Evolutionary conservation across 257 asterid genomes (phyloP).

Genomic region (Nyctanthes arbortristis): DNA sequence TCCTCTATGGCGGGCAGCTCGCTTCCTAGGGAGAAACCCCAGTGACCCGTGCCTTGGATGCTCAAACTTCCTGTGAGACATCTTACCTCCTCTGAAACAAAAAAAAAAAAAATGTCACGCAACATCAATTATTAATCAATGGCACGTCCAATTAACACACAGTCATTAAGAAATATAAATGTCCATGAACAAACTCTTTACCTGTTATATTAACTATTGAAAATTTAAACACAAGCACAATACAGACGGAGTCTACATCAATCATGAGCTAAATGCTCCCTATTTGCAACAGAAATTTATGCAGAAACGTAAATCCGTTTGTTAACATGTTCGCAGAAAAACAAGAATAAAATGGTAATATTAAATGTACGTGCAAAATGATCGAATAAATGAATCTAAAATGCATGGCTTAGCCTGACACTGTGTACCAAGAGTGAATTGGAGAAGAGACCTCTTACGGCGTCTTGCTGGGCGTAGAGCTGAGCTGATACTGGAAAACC

Average conservation of each 20-base stretch:
- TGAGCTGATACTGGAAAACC: neutral
- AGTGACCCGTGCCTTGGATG: conserved; percentile 74
- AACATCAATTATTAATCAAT: neutral
- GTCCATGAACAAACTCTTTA: neutral
- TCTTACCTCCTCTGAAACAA: conserved; percentile 29
- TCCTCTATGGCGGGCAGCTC: conserved; percentile 63
- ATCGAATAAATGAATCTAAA: neutral
- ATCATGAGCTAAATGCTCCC: too few relatives aligned
- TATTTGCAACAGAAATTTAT: too few relatives aligned
- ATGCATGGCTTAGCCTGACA: neutral
- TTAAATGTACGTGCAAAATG: neutral
- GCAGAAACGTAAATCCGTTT: neutral
- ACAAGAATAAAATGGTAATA: neutral
- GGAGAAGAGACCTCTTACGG: neutral
- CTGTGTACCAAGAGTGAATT: neutral
- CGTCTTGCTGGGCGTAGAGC: neutral
- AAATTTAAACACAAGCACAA: neutral
- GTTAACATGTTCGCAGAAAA: neutral
- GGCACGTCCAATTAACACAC: neutral
- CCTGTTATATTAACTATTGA: neutral
- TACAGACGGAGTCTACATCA: neutral
- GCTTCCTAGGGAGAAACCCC: conserved; percentile 71
- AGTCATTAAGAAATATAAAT: neutral
- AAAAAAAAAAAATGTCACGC: neutral
- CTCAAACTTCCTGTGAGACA: conserved; percentile 78